Percentiles rank a stretch among this genome's conserved stretches.
Evolutionary conservation across 345 rosid genomes (phyloP).

Genomic region (Geranium brycei): DNA sequence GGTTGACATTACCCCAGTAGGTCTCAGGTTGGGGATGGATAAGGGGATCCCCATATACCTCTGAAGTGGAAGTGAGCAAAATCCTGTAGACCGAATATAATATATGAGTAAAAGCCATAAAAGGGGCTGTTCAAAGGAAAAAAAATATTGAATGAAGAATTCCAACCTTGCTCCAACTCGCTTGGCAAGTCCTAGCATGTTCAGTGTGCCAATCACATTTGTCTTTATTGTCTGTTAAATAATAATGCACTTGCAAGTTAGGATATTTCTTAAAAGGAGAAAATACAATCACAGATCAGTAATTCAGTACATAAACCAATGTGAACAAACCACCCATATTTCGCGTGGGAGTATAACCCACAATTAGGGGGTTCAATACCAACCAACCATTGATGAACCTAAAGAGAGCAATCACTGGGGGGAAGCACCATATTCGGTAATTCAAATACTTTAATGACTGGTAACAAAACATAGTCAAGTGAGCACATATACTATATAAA

Average conservation of each 20-base stretch:
- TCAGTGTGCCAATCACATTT: slow-evolving; percentile 92
- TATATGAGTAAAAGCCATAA: slow-evolving; percentile 4
- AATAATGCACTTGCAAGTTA: slow-evolving; percentile 10
- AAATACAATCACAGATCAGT: background rate
- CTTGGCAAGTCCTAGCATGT: slow-evolving; percentile 97
- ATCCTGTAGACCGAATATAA: slow-evolving; percentile 37
- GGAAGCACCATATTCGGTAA: too few relatives aligned
- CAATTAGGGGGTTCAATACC: too few relatives aligned
- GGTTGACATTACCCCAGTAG: slow-evolving; percentile 97
- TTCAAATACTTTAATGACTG: too few relatives aligned
- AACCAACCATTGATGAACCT: too few relatives aligned
- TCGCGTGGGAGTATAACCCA: too few relatives aligned
- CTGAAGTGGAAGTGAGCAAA: slow-evolving; percentile 90
- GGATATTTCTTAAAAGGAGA: slow-evolving; percentile 2
- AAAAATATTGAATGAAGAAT: background rate
- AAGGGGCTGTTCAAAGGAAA: background rate
- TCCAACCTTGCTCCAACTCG: slow-evolving; percentile 90
- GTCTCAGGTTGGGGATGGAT: slow-evolving; percentile 86
- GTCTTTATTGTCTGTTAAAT: slow-evolving; percentile 76
- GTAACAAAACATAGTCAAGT: background rate
- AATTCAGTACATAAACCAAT: background rate
- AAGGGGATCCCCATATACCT: slow-evolving; percentile 94
- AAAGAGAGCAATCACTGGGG: too few relatives aligned
- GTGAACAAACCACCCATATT: background rate
- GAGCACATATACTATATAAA: background rate